Percentiles rank a stretch among this genome's conserved stretches.
Conservation (phyloP, 2,329 filamentous ascomycete genomes). For the Hyphodiscus sp. region DNA sequence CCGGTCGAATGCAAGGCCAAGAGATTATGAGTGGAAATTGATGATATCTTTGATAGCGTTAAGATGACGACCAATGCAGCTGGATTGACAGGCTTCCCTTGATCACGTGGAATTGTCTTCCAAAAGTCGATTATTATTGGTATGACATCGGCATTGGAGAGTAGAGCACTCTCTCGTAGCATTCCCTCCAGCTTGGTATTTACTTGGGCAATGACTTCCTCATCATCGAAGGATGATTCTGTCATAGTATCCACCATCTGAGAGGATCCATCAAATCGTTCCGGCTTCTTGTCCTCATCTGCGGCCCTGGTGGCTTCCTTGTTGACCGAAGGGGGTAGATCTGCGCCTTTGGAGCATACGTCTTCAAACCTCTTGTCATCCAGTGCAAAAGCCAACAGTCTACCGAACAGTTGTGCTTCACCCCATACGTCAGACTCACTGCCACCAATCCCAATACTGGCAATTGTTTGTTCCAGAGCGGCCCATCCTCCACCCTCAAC, state of each 20-base stretch:
- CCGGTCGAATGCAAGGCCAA: slow-evolving; percentile 66
- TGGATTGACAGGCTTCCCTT: slow-evolving; percentile 39
- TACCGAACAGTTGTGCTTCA: slow-evolving; percentile 71
- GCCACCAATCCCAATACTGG: slow-evolving; percentile 58
- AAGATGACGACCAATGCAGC: slow-evolving; percentile 57
- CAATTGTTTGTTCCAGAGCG: slow-evolving; percentile 65
- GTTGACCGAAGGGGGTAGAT: slow-evolving; percentile 28
- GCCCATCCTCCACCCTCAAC: slow-evolving; percentile 75
- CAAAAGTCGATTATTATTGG: slow-evolving; percentile 57
- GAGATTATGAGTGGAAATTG: slow-evolving; percentile 65
- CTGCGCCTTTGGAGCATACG: slow-evolving; percentile 50
- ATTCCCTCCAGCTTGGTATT: slow-evolving; percentile 40
- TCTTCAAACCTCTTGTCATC: slow-evolving; percentile 69
- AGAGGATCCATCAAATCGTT: too few species aligned
- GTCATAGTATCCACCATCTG: neutral
- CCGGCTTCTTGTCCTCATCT: neutral
- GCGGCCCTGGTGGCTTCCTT: neutral
- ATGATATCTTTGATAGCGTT: slow-evolving; percentile 36
- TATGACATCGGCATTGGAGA: slow-evolving; percentile 58
- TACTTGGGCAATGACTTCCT: slow-evolving; percentile 21
- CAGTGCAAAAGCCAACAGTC: slow-evolving; percentile 72
- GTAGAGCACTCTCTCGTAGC: slow-evolving; percentile 43
- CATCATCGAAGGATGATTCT: slow-evolving; percentile 13
- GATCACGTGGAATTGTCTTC: slow-evolving; percentile 51
- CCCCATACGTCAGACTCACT: slow-evolving; percentile 62